Percentiles rank a stretch among this genome's conserved stretches.
These are phyloP conservation scores for Aleurites moluccanus DNA, from an alignment of 441 rosid species.

Conservation along the genomic window DNA sequence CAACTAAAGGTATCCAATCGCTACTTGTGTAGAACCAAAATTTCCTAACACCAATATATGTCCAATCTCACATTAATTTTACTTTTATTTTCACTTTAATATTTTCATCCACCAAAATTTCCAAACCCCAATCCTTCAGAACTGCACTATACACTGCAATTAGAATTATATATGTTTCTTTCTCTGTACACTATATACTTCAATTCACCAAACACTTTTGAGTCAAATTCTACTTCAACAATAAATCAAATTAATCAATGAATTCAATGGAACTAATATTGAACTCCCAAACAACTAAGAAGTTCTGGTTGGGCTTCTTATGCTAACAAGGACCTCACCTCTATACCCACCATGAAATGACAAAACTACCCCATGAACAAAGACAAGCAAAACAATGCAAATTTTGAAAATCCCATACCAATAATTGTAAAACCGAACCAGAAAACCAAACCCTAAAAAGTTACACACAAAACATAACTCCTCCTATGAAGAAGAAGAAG, in stretches of 20 bases:
- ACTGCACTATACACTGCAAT: slow-evolving; percentile 1
- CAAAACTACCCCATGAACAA: not conserved
- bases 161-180: not conserved
- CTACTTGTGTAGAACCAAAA: not conserved
- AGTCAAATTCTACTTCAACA: not conserved
- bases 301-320: not conserved
- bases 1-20: not conserved
- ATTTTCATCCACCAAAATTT: not conserved
- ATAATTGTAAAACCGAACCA: not conserved
- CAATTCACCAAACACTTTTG: not conserved
- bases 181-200: slow-evolving; percentile 9
- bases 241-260: not conserved
- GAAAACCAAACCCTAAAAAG: slow-evolving; percentile 3
- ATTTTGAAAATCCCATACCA: not conserved
- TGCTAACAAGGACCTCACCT: not conserved
- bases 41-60: not conserved
- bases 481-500: not conserved
- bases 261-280: not conserved
- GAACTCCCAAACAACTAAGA: not conserved
- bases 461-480: not conserved
- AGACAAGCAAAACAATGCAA: not conserved
- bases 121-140: slow-evolving; percentile 1
- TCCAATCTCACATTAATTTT: not conserved
- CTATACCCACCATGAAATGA: slow-evolving; percentile 5
- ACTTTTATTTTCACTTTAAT: not conserved